These are phyloP conservation scores for Erigeron philadelphicus DNA, from an alignment of 140 eudicot genomes.

Conservation along the genomic window DNA sequence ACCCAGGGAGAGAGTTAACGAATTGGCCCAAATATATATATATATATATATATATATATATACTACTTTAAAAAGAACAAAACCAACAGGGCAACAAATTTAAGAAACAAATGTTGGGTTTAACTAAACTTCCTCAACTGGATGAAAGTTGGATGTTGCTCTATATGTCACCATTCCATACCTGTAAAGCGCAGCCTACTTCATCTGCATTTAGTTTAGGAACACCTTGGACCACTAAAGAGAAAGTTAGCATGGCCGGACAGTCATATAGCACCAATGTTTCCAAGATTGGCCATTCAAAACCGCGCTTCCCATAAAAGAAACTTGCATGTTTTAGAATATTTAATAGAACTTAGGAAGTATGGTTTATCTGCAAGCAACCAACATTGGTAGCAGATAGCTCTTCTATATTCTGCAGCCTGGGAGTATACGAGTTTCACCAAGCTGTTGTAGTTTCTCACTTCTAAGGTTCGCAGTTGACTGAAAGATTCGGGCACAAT, in stretches of 20 bases:
- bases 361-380: slow-evolving; percentile 24
- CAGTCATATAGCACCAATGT: slow-evolving; percentile 31
- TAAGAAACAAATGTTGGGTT: no score
- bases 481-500: slow-evolving; percentile 23
- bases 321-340: slow-evolving; percentile 30
- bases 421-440: slow-evolving; percentile 22
- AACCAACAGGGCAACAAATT: no score
- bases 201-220: slow-evolving; percentile 31
- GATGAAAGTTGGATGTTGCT: slow-evolving; percentile 23
- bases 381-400: slow-evolving; percentile 24
- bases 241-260: slow-evolving; percentile 29
- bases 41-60: no score
- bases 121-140: not conserved
- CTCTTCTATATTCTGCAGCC: slow-evolving; percentile 33
- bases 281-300: slow-evolving; percentile 33
- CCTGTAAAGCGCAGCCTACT: slow-evolving; percentile 23
- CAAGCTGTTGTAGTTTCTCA: slow-evolving; percentile 34
- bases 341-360: slow-evolving; percentile 27
- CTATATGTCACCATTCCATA: slow-evolving; percentile 31
- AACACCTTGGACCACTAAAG: slow-evolving; percentile 23
- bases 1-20: not conserved
- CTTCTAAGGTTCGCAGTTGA: slow-evolving; percentile 31
- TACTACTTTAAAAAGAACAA: no score
- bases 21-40: no score
- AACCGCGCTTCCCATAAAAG: slow-evolving; percentile 8